Base-by-base conservation (phyloP, 345 rosid genomes). In the Bruguiera sexangula region DNA sequence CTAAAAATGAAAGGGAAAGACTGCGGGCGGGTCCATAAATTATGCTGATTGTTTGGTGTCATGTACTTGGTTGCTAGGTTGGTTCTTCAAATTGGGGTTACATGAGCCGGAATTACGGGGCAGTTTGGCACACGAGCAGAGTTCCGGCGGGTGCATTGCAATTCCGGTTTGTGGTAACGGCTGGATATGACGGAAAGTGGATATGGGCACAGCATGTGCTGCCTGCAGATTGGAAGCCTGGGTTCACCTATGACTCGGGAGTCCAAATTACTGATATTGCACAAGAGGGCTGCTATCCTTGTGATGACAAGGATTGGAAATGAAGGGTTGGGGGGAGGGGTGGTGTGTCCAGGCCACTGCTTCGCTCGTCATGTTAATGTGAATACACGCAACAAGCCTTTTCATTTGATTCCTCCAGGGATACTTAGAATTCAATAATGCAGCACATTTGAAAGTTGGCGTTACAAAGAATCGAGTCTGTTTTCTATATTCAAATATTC, bases 131-230 rank as follows among this genome's bases (percentile, higher is more conserved):
- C 67, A 82, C 96, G 1, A 82, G 82, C 60, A 78, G 86, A 56
- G 91, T 86, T 16, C 97, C 99, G 3, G 78, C 69, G 0, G 96
- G 96, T 26, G 84, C 90, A 16, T 21, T 95, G 43, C 97, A 95
- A 65, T 88, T 95, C 73, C 76, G 96, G 64, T 85, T 95, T 54
- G 82, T 92, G 36, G 84, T 92, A 0, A 95, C 97, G 0, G 75
- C 85, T 0, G 99, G 99, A 16, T 95, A 74, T 18, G 99, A 95
- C 65, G 97, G 99, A 16, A 90, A 89, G 67, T 82, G 83, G 89
- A 62, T 88, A 54, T 92, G 92, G 97, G 86, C 96, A 1, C 56
- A 79, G 72, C 82, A 60, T 22, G 96, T 84, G 51, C 92, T 95
- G 60, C 97, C 99, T 0, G 87, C 79, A 0, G 82, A 82, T 20